phyloP scores from a whole-genome alignment of 768 basidiomycete genomes.

The Lepiota brunneoincarnata region DNA sequence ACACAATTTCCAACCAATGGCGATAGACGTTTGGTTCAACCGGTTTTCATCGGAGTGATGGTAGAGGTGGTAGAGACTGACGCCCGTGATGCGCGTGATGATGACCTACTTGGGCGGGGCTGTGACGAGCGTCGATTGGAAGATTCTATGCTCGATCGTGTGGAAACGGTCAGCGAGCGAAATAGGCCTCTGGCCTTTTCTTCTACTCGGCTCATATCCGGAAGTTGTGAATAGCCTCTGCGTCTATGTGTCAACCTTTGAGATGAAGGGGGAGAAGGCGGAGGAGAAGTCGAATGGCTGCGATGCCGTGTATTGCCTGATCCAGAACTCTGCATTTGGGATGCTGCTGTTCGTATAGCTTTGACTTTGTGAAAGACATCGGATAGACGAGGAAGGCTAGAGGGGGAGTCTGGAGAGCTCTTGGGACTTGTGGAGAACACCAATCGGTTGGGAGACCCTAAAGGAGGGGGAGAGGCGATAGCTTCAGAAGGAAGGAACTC shows the following conservation, averaged over 20 bases:
- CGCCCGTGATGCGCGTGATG: not conserved
- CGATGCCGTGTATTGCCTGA: not conserved
- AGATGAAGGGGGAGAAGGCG: not conserved
- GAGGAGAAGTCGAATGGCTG: not conserved
- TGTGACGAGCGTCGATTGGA: not conserved
- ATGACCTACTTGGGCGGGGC: not conserved
- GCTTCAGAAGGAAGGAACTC: conserved; percentile 3
- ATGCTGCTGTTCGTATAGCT: not conserved
- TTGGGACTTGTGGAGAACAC: not conserved
- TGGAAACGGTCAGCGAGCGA: not conserved
- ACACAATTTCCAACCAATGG: no score
- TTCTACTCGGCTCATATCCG: not conserved
- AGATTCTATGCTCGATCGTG: not conserved
- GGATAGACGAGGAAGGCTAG: not conserved
- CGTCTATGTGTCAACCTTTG: not conserved
- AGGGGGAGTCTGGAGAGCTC: no score
- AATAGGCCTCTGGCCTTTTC: not conserved
- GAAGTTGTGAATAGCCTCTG: not conserved
- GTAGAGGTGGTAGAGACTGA: conserved; percentile 1
- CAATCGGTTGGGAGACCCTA: not conserved
- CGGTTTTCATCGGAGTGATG: conserved; percentile 4
- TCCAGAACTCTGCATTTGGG: not conserved
- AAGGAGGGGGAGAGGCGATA: not conserved
- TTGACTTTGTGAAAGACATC: conserved; percentile 1
- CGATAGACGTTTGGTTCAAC: not conserved